phyloP scores from a whole-genome alignment of 1,139 yeast species.

The Diutina siamensis region DNA sequence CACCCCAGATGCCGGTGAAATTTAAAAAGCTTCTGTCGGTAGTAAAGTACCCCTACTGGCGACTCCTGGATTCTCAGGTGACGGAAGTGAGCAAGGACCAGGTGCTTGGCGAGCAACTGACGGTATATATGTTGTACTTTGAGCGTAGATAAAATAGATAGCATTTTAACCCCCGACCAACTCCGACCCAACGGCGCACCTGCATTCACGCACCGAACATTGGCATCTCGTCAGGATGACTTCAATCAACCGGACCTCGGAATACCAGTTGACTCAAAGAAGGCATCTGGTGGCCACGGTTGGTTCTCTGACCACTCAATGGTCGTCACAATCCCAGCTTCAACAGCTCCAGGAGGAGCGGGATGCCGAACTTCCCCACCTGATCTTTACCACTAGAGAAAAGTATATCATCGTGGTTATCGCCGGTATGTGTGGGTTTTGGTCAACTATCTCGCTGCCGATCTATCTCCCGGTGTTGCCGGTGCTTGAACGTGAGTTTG shows the following conservation, averaged over 20 bases:
- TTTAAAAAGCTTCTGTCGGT: not conserved
- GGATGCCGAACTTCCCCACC: conserved; percentile 3
- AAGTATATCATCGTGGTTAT: not conserved
- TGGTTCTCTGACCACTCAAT: not conserved
- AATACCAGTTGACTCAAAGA: not conserved
- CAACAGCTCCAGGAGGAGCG: not conserved
- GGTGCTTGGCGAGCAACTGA: not conserved
- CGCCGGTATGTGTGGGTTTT: conserved; percentile 3
- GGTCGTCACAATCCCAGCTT: conserved; percentile 2
- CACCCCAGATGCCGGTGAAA: not conserved
- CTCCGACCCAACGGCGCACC: no score
- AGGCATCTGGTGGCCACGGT: not conserved
- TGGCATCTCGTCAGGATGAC: no score
- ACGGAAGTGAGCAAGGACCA: not conserved
- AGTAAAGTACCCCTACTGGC: conserved; percentile 3
- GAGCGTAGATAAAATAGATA: not conserved
- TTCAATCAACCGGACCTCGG: no score
- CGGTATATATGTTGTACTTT: conserved; percentile 5
- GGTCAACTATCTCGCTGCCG: conserved; percentile 14
- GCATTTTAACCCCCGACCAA: no score
- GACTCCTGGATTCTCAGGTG: conserved; percentile 2
- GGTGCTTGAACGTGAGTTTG: conserved; percentile 37
- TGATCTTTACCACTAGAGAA: not conserved
- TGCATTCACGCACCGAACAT: no score
- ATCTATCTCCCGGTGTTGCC: conserved; percentile 67